Base-by-base conservation (phyloP, 345 rosid species). In the Murraya paniculata region DNA sequence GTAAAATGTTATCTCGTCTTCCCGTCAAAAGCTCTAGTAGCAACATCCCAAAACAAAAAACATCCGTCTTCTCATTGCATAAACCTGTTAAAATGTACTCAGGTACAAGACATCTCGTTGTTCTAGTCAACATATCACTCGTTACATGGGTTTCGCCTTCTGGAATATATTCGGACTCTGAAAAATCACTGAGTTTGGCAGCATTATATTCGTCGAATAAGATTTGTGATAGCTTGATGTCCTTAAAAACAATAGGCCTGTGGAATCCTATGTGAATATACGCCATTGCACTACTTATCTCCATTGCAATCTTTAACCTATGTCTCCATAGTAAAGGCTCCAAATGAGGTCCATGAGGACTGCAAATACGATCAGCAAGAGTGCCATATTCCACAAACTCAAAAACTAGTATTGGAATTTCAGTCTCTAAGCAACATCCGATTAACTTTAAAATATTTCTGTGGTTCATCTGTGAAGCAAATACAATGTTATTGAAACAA, bases 341-440 rank as follows among this genome's bases (percentile, higher is more conserved):
- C 60, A 36, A 41, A 59, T 64, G 22, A 4, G 10, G 11, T 21
- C 4, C 38, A 8, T 25, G 30, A 22, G 38, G 27, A 41, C 35
- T 10, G 16, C 22, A 48, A 28, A 81, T 59, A 38, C 62, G 53
- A 28, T 56, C 33, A 7, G 72, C 75, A 5, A 84, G 82, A 24
- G 55, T 73, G 64, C 65, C 50, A 19, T 33, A 13, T 25, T 48
- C 77, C 3, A 61, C 72, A 53, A 18, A 48, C 75, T 84, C 80
- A 10, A 74, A 78, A 6, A 79, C 78, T 19, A 79, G 64, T n/a
- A 38, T 45, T 0, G 81, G 83, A 19, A 18, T 11, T 21, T 45
- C 9, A 33, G 76, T 73, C 41, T 81, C 82, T 65, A 84, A 24
- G 81, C 82, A 79, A 68, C 84, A 81, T 22, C 84, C 84, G n/a